Conservation (phyloP, 345 rosid species). For the Populus tremula region DNA sequence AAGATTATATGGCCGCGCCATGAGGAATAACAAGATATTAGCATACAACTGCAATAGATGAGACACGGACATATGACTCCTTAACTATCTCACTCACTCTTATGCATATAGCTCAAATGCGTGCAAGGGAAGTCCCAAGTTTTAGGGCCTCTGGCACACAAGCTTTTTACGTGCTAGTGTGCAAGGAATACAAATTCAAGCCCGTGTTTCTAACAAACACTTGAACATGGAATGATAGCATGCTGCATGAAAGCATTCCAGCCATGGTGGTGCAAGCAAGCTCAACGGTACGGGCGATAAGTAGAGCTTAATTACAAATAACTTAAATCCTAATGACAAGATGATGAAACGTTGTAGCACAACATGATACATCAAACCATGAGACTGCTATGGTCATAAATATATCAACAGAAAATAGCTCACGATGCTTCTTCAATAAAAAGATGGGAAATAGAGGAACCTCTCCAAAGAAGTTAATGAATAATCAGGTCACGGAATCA, state of each 20-base stretch:
- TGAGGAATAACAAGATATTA: neutral
- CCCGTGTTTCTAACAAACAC: neutral
- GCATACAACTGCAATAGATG: neutral
- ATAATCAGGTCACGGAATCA: neutral
- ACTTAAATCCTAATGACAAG: neutral
- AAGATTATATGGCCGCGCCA: neutral
- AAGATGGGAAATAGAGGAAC: neutral
- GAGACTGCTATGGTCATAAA: neutral
- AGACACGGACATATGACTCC: neutral
- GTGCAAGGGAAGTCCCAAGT: neutral
- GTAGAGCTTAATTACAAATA: neutral
- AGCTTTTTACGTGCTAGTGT: neutral
- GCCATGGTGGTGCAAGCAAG: neutral
- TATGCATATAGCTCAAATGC: too few relatives aligned
- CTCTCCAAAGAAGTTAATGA: neutral
- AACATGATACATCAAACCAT: too few relatives aligned
- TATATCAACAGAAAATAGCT: neutral
- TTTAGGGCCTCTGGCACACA: neutral
- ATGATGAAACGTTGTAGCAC: neutral
- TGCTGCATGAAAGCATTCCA: neutral
- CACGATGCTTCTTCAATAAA: neutral
- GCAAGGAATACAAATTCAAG: neutral
- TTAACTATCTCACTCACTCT: neutral
- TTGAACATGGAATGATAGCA: neutral
- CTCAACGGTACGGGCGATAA: neutral